phyloP scores from a whole-genome alignment of 2,329 filamentous ascomycete genomes.

The Allantophomopsis cytisporea region DNA sequence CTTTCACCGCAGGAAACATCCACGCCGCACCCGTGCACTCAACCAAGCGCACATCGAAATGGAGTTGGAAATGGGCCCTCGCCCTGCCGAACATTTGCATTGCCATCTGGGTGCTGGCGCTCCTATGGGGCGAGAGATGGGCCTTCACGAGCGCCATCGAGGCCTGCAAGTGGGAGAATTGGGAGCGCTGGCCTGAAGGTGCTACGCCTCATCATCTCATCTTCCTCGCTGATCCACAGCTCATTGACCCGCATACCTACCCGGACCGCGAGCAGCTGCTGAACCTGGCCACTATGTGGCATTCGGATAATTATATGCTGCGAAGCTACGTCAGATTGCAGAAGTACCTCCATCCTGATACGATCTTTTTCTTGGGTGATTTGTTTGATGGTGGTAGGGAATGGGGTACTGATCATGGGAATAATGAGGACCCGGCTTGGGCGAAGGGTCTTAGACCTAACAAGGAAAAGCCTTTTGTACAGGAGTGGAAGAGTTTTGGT shows the following conservation, averaged over 20 bases:
- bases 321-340: conserved; percentile 74
- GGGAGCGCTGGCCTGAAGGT: conserved; percentile 80
- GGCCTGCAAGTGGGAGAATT: conserved; percentile 68
- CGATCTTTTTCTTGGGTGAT: conserved; percentile 82
- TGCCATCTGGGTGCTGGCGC: conserved; percentile 57
- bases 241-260: conserved; percentile 65
- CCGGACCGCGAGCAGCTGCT: conserved; percentile 58
- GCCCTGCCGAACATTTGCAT: conserved; percentile 57
- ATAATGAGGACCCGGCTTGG: conserved; percentile 47
- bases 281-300: conserved; percentile 48
- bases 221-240: conserved; percentile 59
- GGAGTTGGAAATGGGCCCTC: conserved; percentile 35
- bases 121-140: conserved; percentile 79
- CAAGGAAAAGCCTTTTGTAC: conserved; percentile 38
- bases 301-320: conserved; percentile 85
- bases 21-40: conserved; percentile 5
- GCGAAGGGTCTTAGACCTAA: conserved; percentile 33
- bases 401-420: conserved; percentile 63
- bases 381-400: conserved; percentile 92
- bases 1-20: conserved; percentile 8
- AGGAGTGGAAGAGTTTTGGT: conserved; percentile 64
- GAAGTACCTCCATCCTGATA: conserved; percentile 64
- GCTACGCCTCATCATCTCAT: conserved; percentile 66
- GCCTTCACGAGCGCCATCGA: conserved; percentile 59
- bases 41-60: conserved; percentile 19